Percentiles rank a stretch among this genome's conserved stretches.
Conservation (phyloP, 306 rosid genomes). For the Quercus cerris region DNA sequence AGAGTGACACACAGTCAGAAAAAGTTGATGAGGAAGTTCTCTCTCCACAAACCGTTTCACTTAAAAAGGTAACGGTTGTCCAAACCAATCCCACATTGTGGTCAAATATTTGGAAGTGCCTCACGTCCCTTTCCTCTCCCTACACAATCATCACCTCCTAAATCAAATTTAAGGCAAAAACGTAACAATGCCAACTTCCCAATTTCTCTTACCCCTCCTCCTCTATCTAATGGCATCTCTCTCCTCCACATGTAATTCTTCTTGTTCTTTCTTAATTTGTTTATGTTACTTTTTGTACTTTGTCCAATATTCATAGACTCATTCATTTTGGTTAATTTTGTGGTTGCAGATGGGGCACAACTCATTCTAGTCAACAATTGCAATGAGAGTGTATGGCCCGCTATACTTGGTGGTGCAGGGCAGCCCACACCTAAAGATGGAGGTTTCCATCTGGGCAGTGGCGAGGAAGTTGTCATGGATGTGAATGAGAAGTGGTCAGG, state of each 20-base stretch:
- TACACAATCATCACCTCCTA: slow-evolving; percentile 23
- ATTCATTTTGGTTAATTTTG: not conserved
- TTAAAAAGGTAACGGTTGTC: slow-evolving; percentile 33
- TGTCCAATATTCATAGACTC: not conserved
- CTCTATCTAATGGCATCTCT: slow-evolving; percentile 27
- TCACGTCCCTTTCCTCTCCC: slow-evolving; percentile 10
- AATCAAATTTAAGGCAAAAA: not conserved
- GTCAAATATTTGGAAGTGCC: slow-evolving; percentile 19
- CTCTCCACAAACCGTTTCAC: not conserved
- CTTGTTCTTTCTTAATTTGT: not conserved
- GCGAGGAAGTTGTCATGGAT: slow-evolving; percentile 65
- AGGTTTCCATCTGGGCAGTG: slow-evolving; percentile 78
- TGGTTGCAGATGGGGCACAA: slow-evolving; percentile 74
- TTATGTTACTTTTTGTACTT: slow-evolving; percentile 1
- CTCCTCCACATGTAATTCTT: slow-evolving; percentile 43
- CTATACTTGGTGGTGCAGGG: slow-evolving; percentile 81
- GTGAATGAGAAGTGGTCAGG: slow-evolving; percentile 87
- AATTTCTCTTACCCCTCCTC: slow-evolving; percentile 27
- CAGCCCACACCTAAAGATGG: slow-evolving; percentile 71
- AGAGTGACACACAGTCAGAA: slow-evolving; percentile 16
- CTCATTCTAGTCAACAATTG: slow-evolving; percentile 88
- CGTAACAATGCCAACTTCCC: slow-evolving; percentile 43
- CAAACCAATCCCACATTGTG: slow-evolving; percentile 7
- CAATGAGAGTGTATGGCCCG: slow-evolving; percentile 88
- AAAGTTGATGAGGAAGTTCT: slow-evolving; percentile 1